phyloP scores from a whole-genome alignment of 805 yeast genomes.

The Tetrapisispora iriomotensis region DNA sequence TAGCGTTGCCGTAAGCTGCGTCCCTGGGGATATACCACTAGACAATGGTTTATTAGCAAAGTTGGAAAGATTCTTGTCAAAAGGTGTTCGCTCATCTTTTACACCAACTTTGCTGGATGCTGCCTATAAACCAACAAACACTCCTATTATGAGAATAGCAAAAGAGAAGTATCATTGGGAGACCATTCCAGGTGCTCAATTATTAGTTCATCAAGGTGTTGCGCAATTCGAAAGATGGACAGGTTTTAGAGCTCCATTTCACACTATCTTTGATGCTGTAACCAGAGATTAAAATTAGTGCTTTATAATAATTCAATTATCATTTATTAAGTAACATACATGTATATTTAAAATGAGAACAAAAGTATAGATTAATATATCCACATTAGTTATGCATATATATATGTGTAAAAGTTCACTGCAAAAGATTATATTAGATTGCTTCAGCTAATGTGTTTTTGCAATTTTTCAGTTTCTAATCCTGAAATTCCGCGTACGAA shows the following conservation, averaged over 20 bases:
- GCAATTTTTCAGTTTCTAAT: too few relatives aligned
- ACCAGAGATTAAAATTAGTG: constrained; percentile 13
- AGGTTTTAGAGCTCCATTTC: constrained; percentile 53
- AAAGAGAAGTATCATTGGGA: constrained; percentile 53
- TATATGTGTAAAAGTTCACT: too few relatives aligned
- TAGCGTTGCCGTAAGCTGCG: constrained; percentile 61
- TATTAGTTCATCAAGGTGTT: constrained; percentile 89
- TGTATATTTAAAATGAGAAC: too few relatives aligned
- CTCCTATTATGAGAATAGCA: constrained; percentile 81
- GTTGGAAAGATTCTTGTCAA: constrained; percentile 39
- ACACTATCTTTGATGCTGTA: constrained; percentile 54
- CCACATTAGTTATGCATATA: too few relatives aligned
- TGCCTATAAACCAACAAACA: constrained; percentile 82
- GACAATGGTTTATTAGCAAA: constrained; percentile 41
- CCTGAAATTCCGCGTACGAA: too few relatives aligned
- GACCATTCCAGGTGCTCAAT: constrained; percentile 83
- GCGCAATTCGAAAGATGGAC: constrained; percentile 79
- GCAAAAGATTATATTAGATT: too few relatives aligned
- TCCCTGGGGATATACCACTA: constrained; percentile 72
- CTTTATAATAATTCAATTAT: too few relatives aligned
- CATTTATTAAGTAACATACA: too few relatives aligned
- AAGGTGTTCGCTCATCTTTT: constrained; percentile 33
- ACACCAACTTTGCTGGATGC: constrained; percentile 70
- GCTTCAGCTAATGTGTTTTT: too few relatives aligned
- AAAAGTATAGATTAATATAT: too few relatives aligned